Evolutionary conservation across 139 green algal genomes (phyloP), one percentile per base, ranked within the genome.

Genomic region (Tetratostichococcus sp.): DNA sequence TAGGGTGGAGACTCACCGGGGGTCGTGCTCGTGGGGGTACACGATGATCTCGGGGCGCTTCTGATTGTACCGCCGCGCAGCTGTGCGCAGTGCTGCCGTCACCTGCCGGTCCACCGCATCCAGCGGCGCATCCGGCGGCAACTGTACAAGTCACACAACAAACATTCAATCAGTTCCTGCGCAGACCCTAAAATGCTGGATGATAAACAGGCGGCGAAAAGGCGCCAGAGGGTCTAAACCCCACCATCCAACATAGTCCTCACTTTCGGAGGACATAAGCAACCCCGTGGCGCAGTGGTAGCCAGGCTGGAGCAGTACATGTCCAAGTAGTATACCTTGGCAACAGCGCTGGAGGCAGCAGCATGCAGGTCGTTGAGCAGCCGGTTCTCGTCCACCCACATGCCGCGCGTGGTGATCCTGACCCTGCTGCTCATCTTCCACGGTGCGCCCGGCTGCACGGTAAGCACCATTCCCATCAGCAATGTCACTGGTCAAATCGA

Each of bases 41-140:
- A 96, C 89, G 30, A 97, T 88, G 14, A 97, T 92, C 79, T 98
- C 94, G 1, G 95, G 94, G 8, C 78, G 71, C 30, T 88, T 84
- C 73, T 86, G 79, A 88, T 97, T 97, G 89, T 93, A 97, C 22
- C 77, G 74, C 39, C 81, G 81, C 67, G 85, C 89, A 23, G 75
- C 82, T 25, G 84, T 86, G 28, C 83, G 43, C n/a, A 95, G 59
- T 0, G 81, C 76, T 3, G 93, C 81, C 0, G 82, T 80, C 31
- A 97, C 87, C 21, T 80, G 35, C 0, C 86, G 75, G 87, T 99
- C 94, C 35, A 99, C 87, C 19, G 83, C 82, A 1, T 75, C 39
- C 32, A 97, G 81, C 6, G 77, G 82, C 16, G 87, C 74, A 43
- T 90, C 84, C 21, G 34, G 69, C 4, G 83, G 75, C 50, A 96